Evolutionary conservation across 2,329 filamentous ascomycete genomes (phyloP).

Genomic region (Macrophomina tecta): DNA sequence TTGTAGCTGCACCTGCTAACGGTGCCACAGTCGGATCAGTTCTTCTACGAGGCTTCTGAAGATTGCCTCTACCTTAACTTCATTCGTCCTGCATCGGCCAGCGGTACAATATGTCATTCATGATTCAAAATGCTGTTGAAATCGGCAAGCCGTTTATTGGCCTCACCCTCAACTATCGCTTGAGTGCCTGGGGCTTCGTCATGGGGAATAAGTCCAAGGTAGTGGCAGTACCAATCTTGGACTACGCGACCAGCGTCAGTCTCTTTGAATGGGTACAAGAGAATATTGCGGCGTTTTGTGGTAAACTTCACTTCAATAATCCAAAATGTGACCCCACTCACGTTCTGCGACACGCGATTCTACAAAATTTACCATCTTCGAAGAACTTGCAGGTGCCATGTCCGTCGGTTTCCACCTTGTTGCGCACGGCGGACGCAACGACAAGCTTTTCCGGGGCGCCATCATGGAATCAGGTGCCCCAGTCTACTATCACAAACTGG

Average conservation of each 20-base stretch:
- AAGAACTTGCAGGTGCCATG: slow-evolving; percentile 52
- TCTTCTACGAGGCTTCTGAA: slow-evolving; percentile 48
- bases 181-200: slow-evolving; percentile 73
- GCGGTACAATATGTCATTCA: slow-evolving; percentile 67
- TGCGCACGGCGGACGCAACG: slow-evolving; percentile 55
- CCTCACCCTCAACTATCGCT: slow-evolving; percentile 52
- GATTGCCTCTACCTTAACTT: slow-evolving; percentile 69
- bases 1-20: background rate
- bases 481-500: slow-evolving; percentile 37
- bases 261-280: slow-evolving; percentile 52
- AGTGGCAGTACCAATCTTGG: slow-evolving; percentile 58
- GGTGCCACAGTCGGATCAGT: slow-evolving; percentile 28
- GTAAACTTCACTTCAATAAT: slow-evolving; percentile 32
- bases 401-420: slow-evolving; percentile 54
- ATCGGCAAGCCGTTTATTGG: slow-evolving; percentile 45
- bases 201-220: slow-evolving; percentile 59
- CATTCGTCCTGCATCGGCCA: slow-evolving; percentile 58
- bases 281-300: slow-evolving; percentile 52
- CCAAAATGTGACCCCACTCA: background rate
- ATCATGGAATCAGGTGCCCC: slow-evolving; percentile 54
- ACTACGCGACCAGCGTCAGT: slow-evolving; percentile 51
- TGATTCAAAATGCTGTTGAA: slow-evolving; percentile 56
- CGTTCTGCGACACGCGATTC: slow-evolving; percentile 36
- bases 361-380: slow-evolving; percentile 53
- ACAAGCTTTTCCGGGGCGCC: slow-evolving; percentile 54